These are phyloP conservation scores for Chloranthus sessilifolius DNA, from an alignment of 164 flowering plant genomes.

Conservation along the genomic window DNA sequence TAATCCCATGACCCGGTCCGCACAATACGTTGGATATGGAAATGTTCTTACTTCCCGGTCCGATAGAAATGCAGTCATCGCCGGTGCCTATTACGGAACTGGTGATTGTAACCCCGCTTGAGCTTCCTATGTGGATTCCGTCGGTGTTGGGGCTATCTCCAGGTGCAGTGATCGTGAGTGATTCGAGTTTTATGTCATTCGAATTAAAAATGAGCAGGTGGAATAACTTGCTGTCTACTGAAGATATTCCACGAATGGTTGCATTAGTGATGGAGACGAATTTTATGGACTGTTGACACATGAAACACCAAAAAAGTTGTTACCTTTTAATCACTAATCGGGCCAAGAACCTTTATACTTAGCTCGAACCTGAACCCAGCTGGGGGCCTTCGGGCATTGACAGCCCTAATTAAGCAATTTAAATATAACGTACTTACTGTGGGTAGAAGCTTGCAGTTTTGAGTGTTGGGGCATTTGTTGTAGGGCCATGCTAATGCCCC, in stretches of 20 bases:
- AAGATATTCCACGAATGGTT: constrained; percentile 14
- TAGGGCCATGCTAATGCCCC: constrained; percentile 12
- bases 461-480: constrained; percentile 2
- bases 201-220: constrained; percentile 28
- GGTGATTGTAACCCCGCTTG: constrained; percentile 1
- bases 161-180: constrained; percentile 16
- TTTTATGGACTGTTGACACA: constrained; percentile 25
- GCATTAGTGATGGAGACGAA: constrained; percentile 25
- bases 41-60: constrained; percentile 22
- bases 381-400: too few species aligned
- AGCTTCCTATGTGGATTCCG: constrained; percentile 20
- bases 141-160: constrained; percentile 21
- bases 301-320: too few species aligned
- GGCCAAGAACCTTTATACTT: too few species aligned
- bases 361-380: too few species aligned
- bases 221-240: constrained; percentile 29
- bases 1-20: constrained; percentile 47
- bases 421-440: too few species aligned
- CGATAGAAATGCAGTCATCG: constrained; percentile 46
- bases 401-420: too few species aligned
- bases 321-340: too few species aligned
- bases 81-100: constrained; percentile 12
- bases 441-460: constrained; percentile 10
- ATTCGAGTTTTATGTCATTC: constrained; percentile 14
- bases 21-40: constrained; percentile 20